Percentiles rank a stretch among this genome's conserved stretches.
These are phyloP conservation scores for Cryptosporidium muris DNA, from an alignment of 169 alveolate genomes.

Conservation along the genomic window DNA sequence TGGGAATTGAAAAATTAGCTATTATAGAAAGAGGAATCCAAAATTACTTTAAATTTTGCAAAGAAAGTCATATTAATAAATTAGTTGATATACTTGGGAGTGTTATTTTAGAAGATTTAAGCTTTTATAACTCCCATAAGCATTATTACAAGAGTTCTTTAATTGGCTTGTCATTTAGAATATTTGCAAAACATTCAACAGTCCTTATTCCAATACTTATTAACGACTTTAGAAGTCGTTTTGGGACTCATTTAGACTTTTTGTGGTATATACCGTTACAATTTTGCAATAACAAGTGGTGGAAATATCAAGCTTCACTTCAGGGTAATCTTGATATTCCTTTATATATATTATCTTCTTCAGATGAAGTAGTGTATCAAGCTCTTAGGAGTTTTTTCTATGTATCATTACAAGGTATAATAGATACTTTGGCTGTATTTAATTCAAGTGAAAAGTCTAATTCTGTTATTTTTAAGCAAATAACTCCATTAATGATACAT, in stretches of 20 bases:
- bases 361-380: neutral
- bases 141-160: neutral
- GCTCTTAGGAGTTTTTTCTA: conserved; percentile 42
- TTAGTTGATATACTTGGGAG: neutral
- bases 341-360: neutral
- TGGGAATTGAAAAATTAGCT: conserved; percentile 13
- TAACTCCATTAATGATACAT: conserved; percentile 38
- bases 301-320: conserved; percentile 28
- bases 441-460: neutral
- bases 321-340: conserved; percentile 28
- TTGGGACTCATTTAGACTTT: conserved; percentile 35
- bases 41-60: too few relatives aligned
- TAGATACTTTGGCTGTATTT: conserved; percentile 9
- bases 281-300: conserved; percentile 31
- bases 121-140: neutral
- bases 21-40: neutral
- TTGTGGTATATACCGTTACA: conserved; percentile 26
- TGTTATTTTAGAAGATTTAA: neutral
- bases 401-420: conserved; percentile 44
- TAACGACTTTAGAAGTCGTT: conserved; percentile 4
- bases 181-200: conserved; percentile 35
- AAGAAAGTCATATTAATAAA: neutral
- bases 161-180: conserved; percentile 13
- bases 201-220: neutral
- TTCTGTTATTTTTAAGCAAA: conserved; percentile 1